These are phyloP conservation scores for Aspergillus niger DNA, from an alignment of 2,329 filamentous ascomycete genomes.

Conservation along the genomic window DNA sequence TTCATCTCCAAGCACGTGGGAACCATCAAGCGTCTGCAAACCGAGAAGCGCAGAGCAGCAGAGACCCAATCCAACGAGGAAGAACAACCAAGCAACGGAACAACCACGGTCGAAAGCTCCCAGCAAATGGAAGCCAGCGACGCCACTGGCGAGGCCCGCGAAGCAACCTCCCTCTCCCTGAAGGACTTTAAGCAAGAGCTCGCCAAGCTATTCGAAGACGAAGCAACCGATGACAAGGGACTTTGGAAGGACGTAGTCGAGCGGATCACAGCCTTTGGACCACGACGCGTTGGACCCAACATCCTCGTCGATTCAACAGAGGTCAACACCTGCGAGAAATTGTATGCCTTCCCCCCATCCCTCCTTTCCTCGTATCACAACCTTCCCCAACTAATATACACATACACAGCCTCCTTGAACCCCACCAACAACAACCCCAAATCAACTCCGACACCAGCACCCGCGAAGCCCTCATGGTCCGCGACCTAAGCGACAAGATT, in stretches of 20 bases:
- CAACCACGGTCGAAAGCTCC: constrained; percentile 37
- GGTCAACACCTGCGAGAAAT: constrained; percentile 69
- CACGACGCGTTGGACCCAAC: constrained; percentile 81
- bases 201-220: constrained; percentile 62
- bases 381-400: not conserved
- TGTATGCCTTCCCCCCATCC: constrained; percentile 53
- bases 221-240: constrained; percentile 72
- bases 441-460: constrained; percentile 27
- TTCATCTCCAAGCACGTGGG: constrained; percentile 80
- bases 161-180: constrained; percentile 65
- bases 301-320: constrained; percentile 81
- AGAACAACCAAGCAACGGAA: constrained; percentile 31
- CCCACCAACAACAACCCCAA: constrained; percentile 33
- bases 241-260: constrained; percentile 76
- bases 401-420: constrained; percentile 41
- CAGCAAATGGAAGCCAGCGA: constrained; percentile 52
- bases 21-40: constrained; percentile 77
- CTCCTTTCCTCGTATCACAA: not conserved
- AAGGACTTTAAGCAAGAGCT: constrained; percentile 78
- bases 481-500: constrained; percentile 85
- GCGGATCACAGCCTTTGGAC: constrained; percentile 86
- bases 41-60: constrained; percentile 63
- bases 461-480: constrained; percentile 45
- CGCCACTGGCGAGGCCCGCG: constrained; percentile 54
- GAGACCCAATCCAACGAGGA: constrained; percentile 43